phyloP scores from a whole-genome alignment of 2,329 filamentous ascomycete genomes.

The Periconia digitata region DNA sequence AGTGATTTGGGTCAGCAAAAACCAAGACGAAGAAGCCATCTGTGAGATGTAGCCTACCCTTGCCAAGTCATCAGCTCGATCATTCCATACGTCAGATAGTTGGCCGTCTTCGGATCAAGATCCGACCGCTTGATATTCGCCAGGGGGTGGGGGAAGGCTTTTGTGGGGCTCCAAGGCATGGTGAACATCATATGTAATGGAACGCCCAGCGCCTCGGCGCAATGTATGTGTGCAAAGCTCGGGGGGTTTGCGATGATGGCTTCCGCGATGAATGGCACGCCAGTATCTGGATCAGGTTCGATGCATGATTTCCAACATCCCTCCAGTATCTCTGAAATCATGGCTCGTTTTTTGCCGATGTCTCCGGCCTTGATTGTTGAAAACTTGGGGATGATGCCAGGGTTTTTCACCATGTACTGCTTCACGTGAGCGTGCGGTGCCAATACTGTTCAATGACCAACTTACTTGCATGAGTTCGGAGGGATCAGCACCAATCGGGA shows the following conservation, averaged over 20 bases:
- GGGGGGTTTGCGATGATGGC: too few relatives aligned
- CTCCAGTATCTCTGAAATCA: constrained; percentile 31
- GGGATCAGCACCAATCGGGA: constrained; percentile 38
- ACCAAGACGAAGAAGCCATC: not conserved
- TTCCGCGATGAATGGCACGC: too few relatives aligned
- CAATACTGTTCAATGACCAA: not conserved
- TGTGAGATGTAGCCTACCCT: constrained; percentile 23
- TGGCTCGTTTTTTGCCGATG: constrained; percentile 31
- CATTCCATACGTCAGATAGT: constrained; percentile 51
- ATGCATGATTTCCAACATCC: constrained; percentile 43
- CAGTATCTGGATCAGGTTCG: constrained; percentile 39
- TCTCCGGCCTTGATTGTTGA: constrained; percentile 33
- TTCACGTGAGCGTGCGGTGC: not conserved
- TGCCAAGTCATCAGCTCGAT: constrained; percentile 56
- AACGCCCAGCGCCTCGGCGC: too few relatives aligned
- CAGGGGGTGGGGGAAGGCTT: constrained; percentile 53
- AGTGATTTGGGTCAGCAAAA: not conserved
- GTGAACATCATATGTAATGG: too few relatives aligned
- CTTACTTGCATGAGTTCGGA: constrained; percentile 47
- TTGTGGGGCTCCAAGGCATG: constrained; percentile 53
- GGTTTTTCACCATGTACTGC: constrained; percentile 53
- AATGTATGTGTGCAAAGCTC: too few relatives aligned
- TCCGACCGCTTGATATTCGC: constrained; percentile 48
- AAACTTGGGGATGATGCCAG: constrained; percentile 40
- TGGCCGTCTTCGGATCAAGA: constrained; percentile 39